Evolutionary conservation across 2,329 filamentous ascomycete genomes (phyloP), one percentile per base, ranked within the genome.

Genomic region (Bipolaris zeicola): DNA sequence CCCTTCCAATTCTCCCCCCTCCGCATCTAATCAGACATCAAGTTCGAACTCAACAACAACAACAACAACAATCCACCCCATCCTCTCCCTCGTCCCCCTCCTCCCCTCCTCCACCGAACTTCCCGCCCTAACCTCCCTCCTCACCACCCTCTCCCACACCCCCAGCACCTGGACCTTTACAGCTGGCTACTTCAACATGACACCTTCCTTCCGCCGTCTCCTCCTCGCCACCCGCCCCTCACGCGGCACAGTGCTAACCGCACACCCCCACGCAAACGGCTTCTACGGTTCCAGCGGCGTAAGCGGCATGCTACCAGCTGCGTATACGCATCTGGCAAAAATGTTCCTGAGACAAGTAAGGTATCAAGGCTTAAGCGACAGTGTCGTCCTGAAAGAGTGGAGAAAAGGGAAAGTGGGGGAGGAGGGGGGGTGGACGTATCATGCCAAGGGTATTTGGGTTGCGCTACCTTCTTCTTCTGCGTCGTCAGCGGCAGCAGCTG

Each of bases 181-280:
- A 0, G 95, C 95, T 0, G 95, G 95, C 50, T 99, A 99, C 79
- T 99, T 99, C 80, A 99, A 99, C 79, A 96, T 96, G 53, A 92
- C 92, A 6, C 89, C 92, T 0, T 87, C 88, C 3, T 85, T 98
- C 18, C 93, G 91, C 2, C 85, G 88, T 37, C 84, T 96, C 0
- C 82, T 99, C 0, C 86, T 99, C 31, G 81, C 83, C 6, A 92
- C 91, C 0, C 84, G 87, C 1, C 89, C 88, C 0, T 77, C 79
- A 1, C 82, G 82, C 39, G 95, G 92, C 58, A 93, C 89, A 0
- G 90, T 99, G 20, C 89, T 99, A 52, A 97, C 95, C 0, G 95
- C 95, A 1, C 92, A 92, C 0, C 95, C 94, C 0, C 88, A 91
- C 77, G 95, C 95, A 0, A 99, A 99, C 75, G 95, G 95, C 6